Conservation (phyloP, 2,329 filamentous ascomycete genomes). For the Zymoseptoria passerinii region DNA sequence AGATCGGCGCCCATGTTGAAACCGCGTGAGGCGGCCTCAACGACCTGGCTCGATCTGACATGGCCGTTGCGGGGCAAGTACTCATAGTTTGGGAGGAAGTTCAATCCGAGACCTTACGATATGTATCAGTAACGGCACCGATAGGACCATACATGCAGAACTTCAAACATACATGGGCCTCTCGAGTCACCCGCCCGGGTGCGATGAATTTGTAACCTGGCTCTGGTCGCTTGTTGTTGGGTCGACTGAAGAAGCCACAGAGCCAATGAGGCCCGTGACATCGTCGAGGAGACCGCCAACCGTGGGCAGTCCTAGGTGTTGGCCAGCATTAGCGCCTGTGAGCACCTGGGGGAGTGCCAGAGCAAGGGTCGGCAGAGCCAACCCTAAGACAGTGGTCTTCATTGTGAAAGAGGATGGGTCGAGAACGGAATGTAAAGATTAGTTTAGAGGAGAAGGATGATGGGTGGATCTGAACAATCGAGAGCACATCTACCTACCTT, state of each 20-base stretch:
- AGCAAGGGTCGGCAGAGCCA: constrained; percentile 9
- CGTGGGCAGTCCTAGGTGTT: constrained; percentile 7
- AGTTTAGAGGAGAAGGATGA: no score
- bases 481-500: background rate
- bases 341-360: constrained; percentile 5
- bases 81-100: constrained; percentile 35
- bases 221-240: constrained; percentile 23
- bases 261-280: constrained; percentile 15
- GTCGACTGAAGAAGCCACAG: constrained; percentile 19
- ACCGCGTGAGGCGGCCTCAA: constrained; percentile 26
- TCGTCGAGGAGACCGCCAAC: constrained; percentile 8
- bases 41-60: constrained; percentile 29
- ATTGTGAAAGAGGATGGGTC: background rate
- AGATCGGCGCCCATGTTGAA: constrained; percentile 35
- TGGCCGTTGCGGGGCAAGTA: constrained; percentile 35
- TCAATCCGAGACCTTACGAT: constrained; percentile 27
- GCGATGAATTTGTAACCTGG: constrained; percentile 20
- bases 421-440: background rate
- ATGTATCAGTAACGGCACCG: no score
- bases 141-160: background rate
- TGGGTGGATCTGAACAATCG: no score
- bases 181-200: constrained; percentile 23
- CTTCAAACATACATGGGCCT: constrained; percentile 25
- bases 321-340: background rate
- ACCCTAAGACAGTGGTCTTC: background rate